Evolutionary conservation across 2,329 filamentous ascomycete species (phyloP), one percentile per base, ranked within the genome.

Genomic region (Fusarium denticulatum): DNA sequence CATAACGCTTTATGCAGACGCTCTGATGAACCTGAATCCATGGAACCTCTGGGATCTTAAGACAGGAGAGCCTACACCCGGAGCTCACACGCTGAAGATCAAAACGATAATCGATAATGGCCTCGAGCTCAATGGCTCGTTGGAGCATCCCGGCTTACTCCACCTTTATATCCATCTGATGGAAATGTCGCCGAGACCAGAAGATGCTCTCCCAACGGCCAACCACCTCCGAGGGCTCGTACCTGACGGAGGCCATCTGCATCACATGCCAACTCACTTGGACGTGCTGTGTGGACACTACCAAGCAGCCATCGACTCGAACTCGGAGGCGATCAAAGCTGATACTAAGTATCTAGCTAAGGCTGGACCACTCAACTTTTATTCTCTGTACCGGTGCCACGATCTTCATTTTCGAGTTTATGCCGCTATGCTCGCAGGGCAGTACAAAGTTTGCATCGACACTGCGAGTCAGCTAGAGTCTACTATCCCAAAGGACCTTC

Each of bases 91-190:
- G 4, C 8, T 58, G 14, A 36, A 58, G 40, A 58, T 36, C 40
- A 49, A 58, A 18, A 3, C 55, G 3, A 14, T 36, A 14, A 20
- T 58, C 26, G 55, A 58, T 5, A 3, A 49, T 58, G 40, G 40
- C 24, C 4, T 58, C 2, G 28, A 18, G 40, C 14, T 47, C 6
- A 28, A 28, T 10, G 55, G 55, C 5, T 59, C 15, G 69, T 60
- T 22, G 69, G 59, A 88, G 94, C 93, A 96, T 76, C 92, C 93
- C 0, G 93, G 93, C 0, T 79, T 95, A 2, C 83, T 94, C 9
- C 93, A 95, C 79, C 82, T 94, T 34, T 94, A 95, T 79, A 93
- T 94, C 59, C 92, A 94, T 75, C 86, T 94, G 4, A 92, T 94
- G 88, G 92, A 95, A 77, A 94, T 94, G 92, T 94, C 92, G 1